Evolutionary conservation across 805 yeast genomes (phyloP), one percentile per base, ranked within the genome.

Genomic region (Myxozyma monticola): DNA sequence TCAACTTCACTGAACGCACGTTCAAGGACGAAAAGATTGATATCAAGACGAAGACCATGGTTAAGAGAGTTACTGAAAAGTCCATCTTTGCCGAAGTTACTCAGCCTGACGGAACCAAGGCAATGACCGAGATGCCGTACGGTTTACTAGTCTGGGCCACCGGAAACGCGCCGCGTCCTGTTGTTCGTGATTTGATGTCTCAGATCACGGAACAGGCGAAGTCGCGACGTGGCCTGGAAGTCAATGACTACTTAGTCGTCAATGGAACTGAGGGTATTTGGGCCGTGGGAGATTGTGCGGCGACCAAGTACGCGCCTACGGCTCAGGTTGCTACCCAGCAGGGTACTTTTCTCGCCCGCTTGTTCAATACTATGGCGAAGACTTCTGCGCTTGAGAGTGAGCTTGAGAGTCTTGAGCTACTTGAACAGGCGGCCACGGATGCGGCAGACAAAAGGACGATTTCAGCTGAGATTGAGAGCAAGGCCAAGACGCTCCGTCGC

Each of bases 311-410:
- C 62, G 93, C 96, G 37, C 97, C 97, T 61, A 90, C 98, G 56
- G 98, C 97, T 22, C 97, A 90, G 76, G 97, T 89, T 48, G 98
- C 98, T 36, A 82, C 88, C 72, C 97, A 90, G 76, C 88, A 90
- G 72, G 97, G 96, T 68, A 74, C 76, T 49, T 90, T 79, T 71
- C 78, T 90, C 60, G 93, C 90, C 49, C 72, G 75, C 28, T 80
- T 82, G 59, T 84, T 90, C 69, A 57, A 57, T 56, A 50, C 54
- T 17, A 56, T 70, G 33, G 75, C 74, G 40, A 57, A 62, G 45
- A 64, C 70, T 28, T 61, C 63, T 38, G 65, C 61, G 14, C 62
- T 67, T 29, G 68, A 66, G 42, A 53, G 67, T 59, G 71, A 72
- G 48, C 63, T 79, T 37, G 58, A 65, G 43, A 62, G 68, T 31